A percentile compares a stretch with the other conserved stretches of the same genome.
Conservation (phyloP, 2,329 filamentous ascomycete genomes). For the Cladosporium sp. region DNA sequence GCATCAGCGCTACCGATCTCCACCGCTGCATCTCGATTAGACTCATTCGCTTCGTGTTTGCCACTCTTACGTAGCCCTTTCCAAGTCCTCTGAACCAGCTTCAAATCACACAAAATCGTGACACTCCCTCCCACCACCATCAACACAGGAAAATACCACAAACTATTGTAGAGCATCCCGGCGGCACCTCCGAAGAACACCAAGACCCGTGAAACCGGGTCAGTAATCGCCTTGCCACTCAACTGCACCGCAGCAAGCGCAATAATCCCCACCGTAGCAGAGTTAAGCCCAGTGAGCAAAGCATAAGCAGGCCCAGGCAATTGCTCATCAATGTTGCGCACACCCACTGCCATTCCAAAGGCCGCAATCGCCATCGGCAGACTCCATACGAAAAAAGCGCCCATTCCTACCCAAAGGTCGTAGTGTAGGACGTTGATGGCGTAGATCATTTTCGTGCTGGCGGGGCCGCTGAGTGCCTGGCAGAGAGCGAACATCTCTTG, state of each 20-base stretch:
- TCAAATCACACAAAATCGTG: slow-evolving; percentile 53
- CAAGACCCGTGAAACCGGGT: slow-evolving; percentile 58
- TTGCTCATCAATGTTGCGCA: slow-evolving; percentile 55
- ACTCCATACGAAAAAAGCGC: slow-evolving; percentile 63
- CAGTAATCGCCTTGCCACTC: slow-evolving; percentile 61
- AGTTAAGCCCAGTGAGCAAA: slow-evolving; percentile 66
- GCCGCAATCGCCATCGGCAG: slow-evolving; percentile 68
- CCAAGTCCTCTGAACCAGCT: neutral
- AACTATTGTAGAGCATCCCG: slow-evolving; percentile 64
- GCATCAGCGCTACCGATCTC: neutral
- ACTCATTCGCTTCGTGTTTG: neutral
- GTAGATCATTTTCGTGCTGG: slow-evolving; percentile 68
- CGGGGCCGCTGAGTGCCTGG: slow-evolving; percentile 65
- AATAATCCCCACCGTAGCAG: slow-evolving; percentile 68
- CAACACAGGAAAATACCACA: slow-evolving; percentile 71
- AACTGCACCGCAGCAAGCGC: slow-evolving; percentile 64
- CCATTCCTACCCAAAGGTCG: slow-evolving; percentile 54
- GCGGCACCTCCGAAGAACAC: slow-evolving; percentile 62
- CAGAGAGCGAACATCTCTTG: slow-evolving; percentile 68
- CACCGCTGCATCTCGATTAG: neutral
- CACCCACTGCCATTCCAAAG: slow-evolving; percentile 63
- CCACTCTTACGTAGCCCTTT: neutral
- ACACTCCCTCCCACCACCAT: slow-evolving; percentile 54
- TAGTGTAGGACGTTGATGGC: slow-evolving; percentile 62
- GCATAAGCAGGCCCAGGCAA: slow-evolving; percentile 64